phyloP scores from a whole-genome alignment of 1,284 basidiomycete species.

The Schizopora paradoxa region DNA sequence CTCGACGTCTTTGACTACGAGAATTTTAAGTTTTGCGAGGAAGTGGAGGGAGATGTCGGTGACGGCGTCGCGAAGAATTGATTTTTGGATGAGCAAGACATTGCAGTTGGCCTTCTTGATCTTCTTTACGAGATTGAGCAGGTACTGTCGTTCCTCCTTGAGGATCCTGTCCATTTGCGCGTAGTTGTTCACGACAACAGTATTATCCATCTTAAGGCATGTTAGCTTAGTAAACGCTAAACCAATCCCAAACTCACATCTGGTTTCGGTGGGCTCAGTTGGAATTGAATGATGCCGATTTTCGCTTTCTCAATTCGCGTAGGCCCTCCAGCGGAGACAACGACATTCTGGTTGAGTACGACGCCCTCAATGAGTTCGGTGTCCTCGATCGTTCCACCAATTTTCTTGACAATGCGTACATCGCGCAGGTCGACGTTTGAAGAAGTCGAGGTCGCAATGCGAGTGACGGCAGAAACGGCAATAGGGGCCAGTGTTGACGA shows the following conservation, averaged over 20 bases:
- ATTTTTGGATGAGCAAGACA: conserved; percentile 98
- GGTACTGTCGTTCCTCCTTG: conserved; percentile 97
- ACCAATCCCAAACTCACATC: conserved; percentile 57
- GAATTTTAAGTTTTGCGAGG: conserved; percentile 95
- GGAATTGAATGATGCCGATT: conserved; percentile 98
- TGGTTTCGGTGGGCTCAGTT: conserved; percentile 95
- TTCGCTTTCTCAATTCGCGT: conserved; percentile 97
- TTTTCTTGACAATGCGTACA: conserved; percentile 96
- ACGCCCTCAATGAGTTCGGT: conserved; percentile 96
- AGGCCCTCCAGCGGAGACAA: conserved; percentile 87
- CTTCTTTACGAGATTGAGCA: conserved; percentile 98
- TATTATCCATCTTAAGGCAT: conserved; percentile 90
- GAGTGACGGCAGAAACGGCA: conserved; percentile 93
- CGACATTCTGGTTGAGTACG: conserved; percentile 93
- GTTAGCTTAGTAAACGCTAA: not conserved
- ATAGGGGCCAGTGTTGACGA: conserved; percentile 96
- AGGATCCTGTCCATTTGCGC: conserved; percentile 99
- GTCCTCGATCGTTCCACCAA: conserved; percentile 98
- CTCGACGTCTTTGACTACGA: conserved; percentile 97
- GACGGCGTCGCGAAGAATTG: conserved; percentile 96
- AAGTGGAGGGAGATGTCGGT: conserved; percentile 99
- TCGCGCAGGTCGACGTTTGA: conserved; percentile 96
- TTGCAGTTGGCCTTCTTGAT: conserved; percentile 99
- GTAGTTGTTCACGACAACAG: conserved; percentile 99
- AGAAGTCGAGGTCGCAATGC: conserved; percentile 80